Conservation (phyloP, 2,329 filamentous ascomycete genomes). For the Amauroascus niger region DNA sequence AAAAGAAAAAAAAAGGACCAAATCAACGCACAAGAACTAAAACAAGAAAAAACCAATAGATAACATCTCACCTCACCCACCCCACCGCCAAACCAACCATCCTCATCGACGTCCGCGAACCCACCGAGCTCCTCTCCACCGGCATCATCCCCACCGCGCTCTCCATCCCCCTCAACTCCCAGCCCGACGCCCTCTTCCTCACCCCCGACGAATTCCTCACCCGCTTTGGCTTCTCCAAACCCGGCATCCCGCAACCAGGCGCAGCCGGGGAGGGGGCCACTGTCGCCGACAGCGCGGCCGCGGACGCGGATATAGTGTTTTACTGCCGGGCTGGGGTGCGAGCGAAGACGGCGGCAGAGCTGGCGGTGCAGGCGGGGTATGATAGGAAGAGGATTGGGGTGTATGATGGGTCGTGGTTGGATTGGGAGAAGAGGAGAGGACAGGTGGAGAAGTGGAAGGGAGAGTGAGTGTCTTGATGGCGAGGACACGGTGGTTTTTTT, state of each 20-base stretch:
- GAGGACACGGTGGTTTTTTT: not conserved
- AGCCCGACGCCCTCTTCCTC: slow-evolving; percentile 72
- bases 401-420: slow-evolving; percentile 50
- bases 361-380: slow-evolving; percentile 73
- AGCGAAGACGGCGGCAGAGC: slow-evolving; percentile 62
- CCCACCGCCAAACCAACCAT: slow-evolving; percentile 25
- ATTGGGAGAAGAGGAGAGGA: slow-evolving; percentile 70
- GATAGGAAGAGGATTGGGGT: slow-evolving; percentile 48
- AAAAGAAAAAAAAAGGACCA: not conserved
- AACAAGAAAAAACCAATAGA: slow-evolving; percentile 21
- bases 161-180: slow-evolving; percentile 69
- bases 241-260: slow-evolving; percentile 32
- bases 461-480: not conserved
- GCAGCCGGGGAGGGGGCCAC: not conserved
- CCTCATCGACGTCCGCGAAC: slow-evolving; percentile 42
- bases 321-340: slow-evolving; percentile 91
- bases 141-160: slow-evolving; percentile 64
- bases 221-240: slow-evolving; percentile 67
- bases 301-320: slow-evolving; percentile 55
- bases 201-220: slow-evolving; percentile 69
- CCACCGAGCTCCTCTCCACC: slow-evolving; percentile 36
- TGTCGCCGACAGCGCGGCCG: not conserved
- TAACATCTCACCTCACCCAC: slow-evolving; percentile 28
- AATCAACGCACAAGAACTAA: not conserved
- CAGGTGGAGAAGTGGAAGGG: slow-evolving; percentile 41